Base-by-base conservation (phyloP, 2,329 filamentous ascomycete species). In the Sclerotinia subarctica region DNA sequence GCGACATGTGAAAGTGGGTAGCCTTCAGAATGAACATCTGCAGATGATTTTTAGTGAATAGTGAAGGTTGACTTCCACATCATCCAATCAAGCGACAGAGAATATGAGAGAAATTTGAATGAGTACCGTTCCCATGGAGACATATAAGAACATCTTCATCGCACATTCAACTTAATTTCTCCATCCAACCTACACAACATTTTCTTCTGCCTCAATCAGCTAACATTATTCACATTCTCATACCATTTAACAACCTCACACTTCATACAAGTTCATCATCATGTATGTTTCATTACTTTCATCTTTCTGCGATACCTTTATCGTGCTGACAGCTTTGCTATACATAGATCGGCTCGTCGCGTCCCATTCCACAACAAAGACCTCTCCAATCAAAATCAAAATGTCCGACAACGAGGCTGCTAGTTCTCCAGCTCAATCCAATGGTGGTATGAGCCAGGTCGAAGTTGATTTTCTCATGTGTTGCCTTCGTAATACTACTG, bases 381-480 rank as follows among this genome's bases (percentile, higher is more conserved):
- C 17, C 7, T 26, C 21, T 17, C 21, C 26, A 26, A 51, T 15
- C 24, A 38, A 24, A n/a, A 11, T 35, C 51, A 66, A 24, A 29
- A 67, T 67, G 65, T 67, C 65, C 19, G 47, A 67, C 24, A 67
- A 42, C 6, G 62, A 64, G 3, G 38, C 17, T 38, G 24, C 49
- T 29, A 32, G 49, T 19, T 17, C 49, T 44, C 24, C 21, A 42
- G 2, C 49, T 42, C 47, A 52, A 17, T 6, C 49, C 19, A 42
- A 42, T 2, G 49, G 49, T 19, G 68, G 64, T 21, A 73, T 76
- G 70, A 54, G 64, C 19, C 19, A 64, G 6, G 46, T 44, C 5
- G 74, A 76, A 29, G 59, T 73, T 32, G 66, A 72, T 1, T 76
- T 76, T 29, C 58, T 76, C 6, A 65, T 76, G 7, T 66, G 66